phyloP scores from a whole-genome alignment of 331 rosid species.

The Quercus phellos region DNA sequence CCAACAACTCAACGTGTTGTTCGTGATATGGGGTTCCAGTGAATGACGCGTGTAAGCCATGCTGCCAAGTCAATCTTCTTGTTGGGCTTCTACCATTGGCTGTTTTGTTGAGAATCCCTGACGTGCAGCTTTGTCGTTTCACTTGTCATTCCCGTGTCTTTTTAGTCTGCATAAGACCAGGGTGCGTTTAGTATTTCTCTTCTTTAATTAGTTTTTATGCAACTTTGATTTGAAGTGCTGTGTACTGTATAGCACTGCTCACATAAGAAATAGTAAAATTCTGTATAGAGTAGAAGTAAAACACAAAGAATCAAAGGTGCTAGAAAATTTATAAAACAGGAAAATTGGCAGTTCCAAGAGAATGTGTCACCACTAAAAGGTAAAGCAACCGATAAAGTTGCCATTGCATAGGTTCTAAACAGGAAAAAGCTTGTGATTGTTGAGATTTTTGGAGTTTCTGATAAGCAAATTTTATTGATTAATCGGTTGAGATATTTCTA shows the following conservation, averaged over 20 bases:
- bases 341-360: not conserved
- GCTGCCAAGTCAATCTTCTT: not conserved
- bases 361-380: not conserved
- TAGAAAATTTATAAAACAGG: not conserved
- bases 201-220: not conserved
- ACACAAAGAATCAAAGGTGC: not conserved
- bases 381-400: not conserved
- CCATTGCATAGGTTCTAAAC: not conserved
- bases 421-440: too few species aligned
- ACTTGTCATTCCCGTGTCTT: not conserved
- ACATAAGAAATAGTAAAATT: not conserved
- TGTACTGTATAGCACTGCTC: too few species aligned
- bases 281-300: not conserved
- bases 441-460: too few species aligned
- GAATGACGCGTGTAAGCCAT: not conserved
- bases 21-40: not conserved
- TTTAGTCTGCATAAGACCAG: not conserved
- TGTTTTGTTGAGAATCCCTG: not conserved
- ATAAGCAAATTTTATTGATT: too few species aligned
- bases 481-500: too few species aligned
- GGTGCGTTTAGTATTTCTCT: not conserved
- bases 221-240: not conserved
- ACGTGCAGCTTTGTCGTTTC: slow-evolving; percentile 1
- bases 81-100: not conserved
- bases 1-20: not conserved